phyloP scores from a whole-genome alignment of 345 rosid species.

The Hibiscus trionum region DNA sequence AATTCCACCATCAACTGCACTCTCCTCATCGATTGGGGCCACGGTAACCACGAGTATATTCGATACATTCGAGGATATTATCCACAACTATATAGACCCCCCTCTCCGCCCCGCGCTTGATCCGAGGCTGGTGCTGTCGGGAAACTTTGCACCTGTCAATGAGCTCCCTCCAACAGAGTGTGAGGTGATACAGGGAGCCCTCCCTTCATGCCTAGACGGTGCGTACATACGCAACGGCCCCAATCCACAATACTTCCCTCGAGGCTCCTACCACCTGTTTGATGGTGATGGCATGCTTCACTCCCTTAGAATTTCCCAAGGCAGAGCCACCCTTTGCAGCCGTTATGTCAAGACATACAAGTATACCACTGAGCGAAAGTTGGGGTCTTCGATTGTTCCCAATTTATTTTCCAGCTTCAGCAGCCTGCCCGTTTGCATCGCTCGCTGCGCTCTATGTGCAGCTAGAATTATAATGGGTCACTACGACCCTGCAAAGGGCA shows the following conservation, averaged over 20 bases:
- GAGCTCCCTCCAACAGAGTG: conserved; percentile 62
- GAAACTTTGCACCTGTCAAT: conserved; percentile 50
- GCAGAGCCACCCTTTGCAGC: neutral
- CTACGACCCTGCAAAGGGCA: neutral
- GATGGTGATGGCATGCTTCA: conserved; percentile 10
- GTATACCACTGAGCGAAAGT: neutral
- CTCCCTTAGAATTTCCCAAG: neutral
- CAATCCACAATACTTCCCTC: neutral
- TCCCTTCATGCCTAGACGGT: conserved; percentile 29
- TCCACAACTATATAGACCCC: conserved; percentile 47
- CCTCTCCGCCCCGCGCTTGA: conserved; percentile 35
- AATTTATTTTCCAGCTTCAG: neutral
- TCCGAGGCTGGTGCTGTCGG: conserved; percentile 37
- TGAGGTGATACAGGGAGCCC: conserved; percentile 35
- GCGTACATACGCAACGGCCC: conserved; percentile 6
- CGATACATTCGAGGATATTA: conserved; percentile 24
- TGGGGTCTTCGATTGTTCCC: neutral
- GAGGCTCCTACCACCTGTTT: conserved; percentile 3
- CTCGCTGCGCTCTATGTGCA: neutral
- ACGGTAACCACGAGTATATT: neutral
- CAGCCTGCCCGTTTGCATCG: neutral
- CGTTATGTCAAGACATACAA: neutral
- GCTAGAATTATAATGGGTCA: neutral
- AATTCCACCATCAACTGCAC: neutral
- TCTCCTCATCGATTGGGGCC: neutral